Evolutionary conservation across 495 filamentous ascomycete species (phyloP).

Genomic region (Xylaria palmicola): DNA sequence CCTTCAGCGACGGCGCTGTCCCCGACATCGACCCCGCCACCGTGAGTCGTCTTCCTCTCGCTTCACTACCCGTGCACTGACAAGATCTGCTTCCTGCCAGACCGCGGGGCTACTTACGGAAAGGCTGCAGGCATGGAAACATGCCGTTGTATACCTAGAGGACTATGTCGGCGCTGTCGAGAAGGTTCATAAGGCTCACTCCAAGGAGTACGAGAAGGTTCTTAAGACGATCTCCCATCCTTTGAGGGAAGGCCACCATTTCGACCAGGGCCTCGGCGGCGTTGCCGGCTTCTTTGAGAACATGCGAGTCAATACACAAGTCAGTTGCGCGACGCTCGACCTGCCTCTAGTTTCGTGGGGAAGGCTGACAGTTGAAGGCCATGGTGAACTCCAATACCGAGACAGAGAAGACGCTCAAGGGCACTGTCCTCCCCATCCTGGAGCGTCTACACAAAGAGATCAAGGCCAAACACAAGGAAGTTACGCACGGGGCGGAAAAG

Average conservation of each 20-base stretch:
- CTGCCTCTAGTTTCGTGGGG: neutral
- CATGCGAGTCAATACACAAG: conserved; percentile 85
- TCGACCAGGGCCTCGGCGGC: conserved; percentile 81
- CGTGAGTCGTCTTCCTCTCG: conserved; percentile 45
- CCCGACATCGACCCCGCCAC: conserved; percentile 77
- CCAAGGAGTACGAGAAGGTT: conserved; percentile 94
- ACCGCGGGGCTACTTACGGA: conserved; percentile 77
- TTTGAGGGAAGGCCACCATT: conserved; percentile 83
- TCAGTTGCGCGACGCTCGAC: conserved; percentile 30
- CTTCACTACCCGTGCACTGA: conserved; percentile 16
- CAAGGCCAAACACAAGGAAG: conserved; percentile 90
- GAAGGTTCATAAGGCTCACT: conserved; percentile 76
- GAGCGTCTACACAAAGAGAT: conserved; percentile 92
- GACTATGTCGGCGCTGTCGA: conserved; percentile 82
- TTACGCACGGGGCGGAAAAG: conserved; percentile 80
- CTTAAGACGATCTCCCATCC: conserved; percentile 89
- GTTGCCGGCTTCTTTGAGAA: conserved; percentile 89
- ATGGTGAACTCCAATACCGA: conserved; percentile 84
- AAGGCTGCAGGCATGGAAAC: conserved; percentile 91
- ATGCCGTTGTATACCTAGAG: conserved; percentile 85
- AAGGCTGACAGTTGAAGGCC: conserved; percentile 47
- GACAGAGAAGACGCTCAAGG: conserved; percentile 83
- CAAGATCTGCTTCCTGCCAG: conserved; percentile 33
- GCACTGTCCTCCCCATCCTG: conserved; percentile 78
- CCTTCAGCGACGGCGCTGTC: conserved; percentile 59